Evolutionary conservation across 2,329 filamentous ascomycete species (phyloP), one percentile per base, ranked within the genome.

Genomic region (Penicillium nordicum): DNA sequence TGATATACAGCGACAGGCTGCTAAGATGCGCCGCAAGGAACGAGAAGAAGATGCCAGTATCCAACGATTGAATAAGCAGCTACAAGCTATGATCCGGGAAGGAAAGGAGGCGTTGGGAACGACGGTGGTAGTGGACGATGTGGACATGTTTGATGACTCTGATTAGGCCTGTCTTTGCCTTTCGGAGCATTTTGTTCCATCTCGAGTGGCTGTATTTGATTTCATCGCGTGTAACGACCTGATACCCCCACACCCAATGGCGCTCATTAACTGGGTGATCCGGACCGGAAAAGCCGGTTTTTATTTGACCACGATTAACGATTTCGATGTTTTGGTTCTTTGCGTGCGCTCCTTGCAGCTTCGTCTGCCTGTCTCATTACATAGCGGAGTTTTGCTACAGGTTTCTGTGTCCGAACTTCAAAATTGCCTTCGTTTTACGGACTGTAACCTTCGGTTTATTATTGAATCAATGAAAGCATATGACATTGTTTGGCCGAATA

Each of bases 11-110:
- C 82, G 84, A 43, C 84, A 92, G 54, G 86, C 90, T 6, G 86
- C 86, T n/a, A 83, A 85, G 68, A 84, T 88, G 62, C 80, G 86
- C 25, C 84, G 84, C 49, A 88, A 89, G 56, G 91, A 96, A 66
- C 81, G 86, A 44, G 87, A 92, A 64, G 84, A 89, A 8, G 92
- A 97, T 64, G 84, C 87, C 42, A 86, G 88, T 50, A 88, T 97
- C 64, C 86, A 85, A 47, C 84, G 88, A 27, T 86, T 97, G 74
- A 95, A 94, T 69, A 81, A 84, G 46, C 85, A 89, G 65, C 78
- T 97, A 46, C 84, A 89, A 68, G 88, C 87, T 34, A 91, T 99
- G 88, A 95, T 99, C 53, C 82, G 87, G 2, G 88, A 97, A 73
- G 94, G 92, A 0, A 88, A 88, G 65, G 88, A 94, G 72, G 94